Evolutionary conservation across 306 rosid species (phyloP).

Genomic region (Alnus rubra): DNA sequence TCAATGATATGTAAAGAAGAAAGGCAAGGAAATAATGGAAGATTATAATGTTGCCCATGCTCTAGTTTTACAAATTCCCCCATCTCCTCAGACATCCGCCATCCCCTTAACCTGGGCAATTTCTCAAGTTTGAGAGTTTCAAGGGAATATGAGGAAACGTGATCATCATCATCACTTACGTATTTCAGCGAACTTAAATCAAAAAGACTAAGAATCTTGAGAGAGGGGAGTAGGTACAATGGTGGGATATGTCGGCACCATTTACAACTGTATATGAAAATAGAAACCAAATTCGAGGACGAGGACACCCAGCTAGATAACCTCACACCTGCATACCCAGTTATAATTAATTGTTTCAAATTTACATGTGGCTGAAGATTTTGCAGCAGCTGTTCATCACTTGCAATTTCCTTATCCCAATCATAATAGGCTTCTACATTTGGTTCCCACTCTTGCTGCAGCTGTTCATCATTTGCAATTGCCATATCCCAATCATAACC

Average conservation of each 20-base stretch:
- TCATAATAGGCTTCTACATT: too few relatives aligned
- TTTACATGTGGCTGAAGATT: slow-evolving; percentile 9
- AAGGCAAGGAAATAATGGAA: not conserved
- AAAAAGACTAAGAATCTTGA: not conserved
- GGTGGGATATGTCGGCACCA: slow-evolving; percentile 9
- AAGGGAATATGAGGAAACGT: slow-evolving; percentile 22
- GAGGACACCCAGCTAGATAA: slow-evolving; percentile 18
- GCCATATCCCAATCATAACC: too few relatives aligned
- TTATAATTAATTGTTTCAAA: not conserved
- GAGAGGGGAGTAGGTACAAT: slow-evolving; percentile 20
- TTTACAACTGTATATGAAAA: not conserved
- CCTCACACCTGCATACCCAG: not conserved
- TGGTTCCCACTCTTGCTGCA: too few relatives aligned
- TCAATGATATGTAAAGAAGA: slow-evolving; percentile 1
- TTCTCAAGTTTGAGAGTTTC: not conserved
- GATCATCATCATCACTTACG: not conserved
- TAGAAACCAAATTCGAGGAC: slow-evolving; percentile 3
- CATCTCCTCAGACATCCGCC: too few relatives aligned
- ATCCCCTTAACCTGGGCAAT: not conserved
- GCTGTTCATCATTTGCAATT: too few relatives aligned
- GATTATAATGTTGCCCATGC: too few relatives aligned
- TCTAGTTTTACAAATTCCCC: too few relatives aligned
- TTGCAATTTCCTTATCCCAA: too few relatives aligned
- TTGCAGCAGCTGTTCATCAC: too few relatives aligned
- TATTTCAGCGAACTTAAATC: fast-evolving